These are phyloP conservation scores for Cytospora mali DNA, from an alignment of 2,329 filamentous ascomycete genomes.

Conservation along the genomic window DNA sequence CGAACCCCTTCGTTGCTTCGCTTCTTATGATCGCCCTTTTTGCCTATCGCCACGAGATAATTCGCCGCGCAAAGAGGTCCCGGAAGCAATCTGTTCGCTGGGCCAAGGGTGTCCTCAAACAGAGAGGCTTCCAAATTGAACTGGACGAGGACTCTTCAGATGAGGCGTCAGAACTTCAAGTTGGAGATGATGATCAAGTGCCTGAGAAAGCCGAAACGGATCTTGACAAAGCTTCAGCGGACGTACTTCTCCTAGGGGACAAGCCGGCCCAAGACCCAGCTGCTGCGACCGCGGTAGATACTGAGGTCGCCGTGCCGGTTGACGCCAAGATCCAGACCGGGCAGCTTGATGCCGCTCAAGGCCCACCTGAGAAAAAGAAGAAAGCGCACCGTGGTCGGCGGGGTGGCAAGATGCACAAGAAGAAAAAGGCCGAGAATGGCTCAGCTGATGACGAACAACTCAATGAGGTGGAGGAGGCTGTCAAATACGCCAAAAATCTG, in stretches of 20 bases:
- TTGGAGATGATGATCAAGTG: background rate
- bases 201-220: background rate
- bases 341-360: slow-evolving; percentile 18
- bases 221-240: background rate
- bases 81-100: slow-evolving; percentile 35
- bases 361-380: slow-evolving; percentile 57
- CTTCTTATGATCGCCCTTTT: slow-evolving; percentile 47
- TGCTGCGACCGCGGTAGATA: background rate
- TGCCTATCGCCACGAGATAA: slow-evolving; percentile 49
- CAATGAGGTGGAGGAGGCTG: slow-evolving; percentile 62
- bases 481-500: slow-evolving; percentile 61
- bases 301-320: background rate
- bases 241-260: slow-evolving; percentile 1
- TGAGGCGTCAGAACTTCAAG: slow-evolving; percentile 11
- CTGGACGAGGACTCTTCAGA: slow-evolving; percentile 21
- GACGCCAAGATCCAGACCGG: background rate
- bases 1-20: slow-evolving; percentile 55
- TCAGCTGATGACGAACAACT: slow-evolving; percentile 51
- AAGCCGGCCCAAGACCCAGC: background rate
- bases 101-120: slow-evolving; percentile 26
- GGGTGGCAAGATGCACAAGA: slow-evolving; percentile 70
- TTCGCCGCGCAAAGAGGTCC: slow-evolving; percentile 43
- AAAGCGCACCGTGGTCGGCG: slow-evolving; percentile 72
- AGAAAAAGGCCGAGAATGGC: slow-evolving; percentile 56
- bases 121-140: slow-evolving; percentile 18